Conservation (phyloP, 768 basidiomycete genomes). For the Bullera alba region DNA sequence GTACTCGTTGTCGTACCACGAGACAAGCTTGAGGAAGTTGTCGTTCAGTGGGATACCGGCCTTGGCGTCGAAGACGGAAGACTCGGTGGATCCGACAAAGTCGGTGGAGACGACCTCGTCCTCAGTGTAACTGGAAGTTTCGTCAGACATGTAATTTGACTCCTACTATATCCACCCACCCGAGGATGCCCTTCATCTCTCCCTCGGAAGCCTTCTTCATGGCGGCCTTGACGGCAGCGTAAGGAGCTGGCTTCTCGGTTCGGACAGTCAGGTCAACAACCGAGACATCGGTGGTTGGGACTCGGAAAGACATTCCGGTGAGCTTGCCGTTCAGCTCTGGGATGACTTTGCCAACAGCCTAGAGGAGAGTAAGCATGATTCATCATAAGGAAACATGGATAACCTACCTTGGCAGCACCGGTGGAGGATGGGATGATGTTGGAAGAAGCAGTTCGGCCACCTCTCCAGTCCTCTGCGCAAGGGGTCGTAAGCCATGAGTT, state of each 20-base stretch:
- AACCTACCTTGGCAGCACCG: conserved; percentile 80
- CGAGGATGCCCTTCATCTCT: conserved; percentile 51
- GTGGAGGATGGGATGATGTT: conserved; percentile 99
- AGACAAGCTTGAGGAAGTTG: conserved; percentile 91
- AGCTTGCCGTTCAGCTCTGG: conserved; percentile 94
- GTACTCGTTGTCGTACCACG: conserved; percentile 58
- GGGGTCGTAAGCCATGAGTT: conserved; percentile 5
- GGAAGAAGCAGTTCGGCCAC: conserved; percentile 75
- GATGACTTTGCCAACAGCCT: conserved; percentile 96
- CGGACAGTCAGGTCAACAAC: conserved; percentile 96
- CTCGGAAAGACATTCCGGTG: conserved; percentile 92
- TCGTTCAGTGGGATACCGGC: conserved; percentile 88
- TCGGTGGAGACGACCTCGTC: conserved; percentile 90
- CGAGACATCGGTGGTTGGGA: conserved; percentile 91
- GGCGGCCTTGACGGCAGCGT: conserved; percentile 82
- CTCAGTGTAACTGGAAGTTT: conserved; percentile 83
- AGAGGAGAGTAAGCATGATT: not conserved
- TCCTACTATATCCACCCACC: conserved; percentile 15
- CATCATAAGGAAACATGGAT: not conserved
- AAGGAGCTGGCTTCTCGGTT: conserved; percentile 72
- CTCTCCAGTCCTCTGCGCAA: conserved; percentile 43
- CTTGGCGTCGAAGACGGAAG: conserved; percentile 86
- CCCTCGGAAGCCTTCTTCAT: conserved; percentile 72
- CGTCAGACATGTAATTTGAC: conserved; percentile 35
- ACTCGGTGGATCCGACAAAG: conserved; percentile 68